Evolutionary conservation across 148 eudicot species (phyloP), one percentile per base, ranked within the genome.

Genomic region (Vaccinium myrtillus): DNA sequence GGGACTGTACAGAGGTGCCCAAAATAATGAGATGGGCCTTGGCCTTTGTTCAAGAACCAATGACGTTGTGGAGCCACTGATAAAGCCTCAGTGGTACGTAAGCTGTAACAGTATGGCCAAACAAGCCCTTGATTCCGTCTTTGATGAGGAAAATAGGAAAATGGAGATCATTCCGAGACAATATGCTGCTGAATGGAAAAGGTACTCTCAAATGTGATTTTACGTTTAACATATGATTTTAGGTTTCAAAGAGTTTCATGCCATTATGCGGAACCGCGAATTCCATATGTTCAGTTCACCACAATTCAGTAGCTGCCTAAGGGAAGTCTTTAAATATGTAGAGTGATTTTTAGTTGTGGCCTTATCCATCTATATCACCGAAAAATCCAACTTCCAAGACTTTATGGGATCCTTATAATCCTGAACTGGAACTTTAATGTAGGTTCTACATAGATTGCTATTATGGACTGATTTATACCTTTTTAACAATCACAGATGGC

Each of bases 51-150:
- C 98, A 79, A 90, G 99, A 86, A 97, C 88, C 87, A 92, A 91
- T 89, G 98, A 97, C 86, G 93, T 97, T 61, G 92, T 97, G 83
- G 99, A 97, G 86, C 98, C 99, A 23, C 84, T 95, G 83, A 94
- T 97, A 87, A 97, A 97, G 91, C 98, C 98, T 77, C 98, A 97
- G 88, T 95, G 99, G 99, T 97, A 92, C 85, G 99, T 97, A 74
- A 92, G 88, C 87, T 97, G 99, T 86, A 87, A 71, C 83, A 84
- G 86, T 67, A 92, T 95, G 94, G 98, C 95, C 6, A 92, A 93
- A 87, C 91, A 97, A 84, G 99, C 96, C 54, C 95, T 97, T 86
- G 90, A 94, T 87, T 98, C 98, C 87, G 98, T 95, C 63, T 61
- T 87, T 79, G 85, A 88, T 85, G 93, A 86, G 1, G 86, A 91